A percentile compares a stretch with the other conserved stretches of the same genome.
phyloP scores from a whole-genome alignment of 441 rosid species.

The Gossypium lobatum region DNA sequence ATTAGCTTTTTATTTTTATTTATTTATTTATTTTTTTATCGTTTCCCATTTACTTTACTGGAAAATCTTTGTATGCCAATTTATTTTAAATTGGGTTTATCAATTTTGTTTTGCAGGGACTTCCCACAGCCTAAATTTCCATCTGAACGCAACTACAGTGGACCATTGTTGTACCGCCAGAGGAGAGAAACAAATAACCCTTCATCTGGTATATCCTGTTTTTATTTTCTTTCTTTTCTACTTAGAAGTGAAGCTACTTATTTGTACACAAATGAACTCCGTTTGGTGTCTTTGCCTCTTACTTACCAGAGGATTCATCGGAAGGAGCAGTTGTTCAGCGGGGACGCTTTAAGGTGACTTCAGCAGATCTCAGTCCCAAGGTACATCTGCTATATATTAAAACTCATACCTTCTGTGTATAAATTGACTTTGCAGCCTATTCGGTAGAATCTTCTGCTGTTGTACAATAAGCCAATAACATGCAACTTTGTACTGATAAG shows the following conservation, averaged over 20 bases:
- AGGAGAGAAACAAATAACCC: slow-evolving; percentile 62
- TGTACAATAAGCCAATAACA: neutral
- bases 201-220: slow-evolving; percentile 38
- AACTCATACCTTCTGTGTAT: neutral
- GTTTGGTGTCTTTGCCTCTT: slow-evolving; percentile 9
- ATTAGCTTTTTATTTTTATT: slow-evolving; percentile 1
- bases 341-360: slow-evolving; percentile 92
- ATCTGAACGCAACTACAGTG: slow-evolving; percentile 72
- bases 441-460: neutral
- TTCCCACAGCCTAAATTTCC: slow-evolving; percentile 52
- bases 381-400: slow-evolving; percentile 31
- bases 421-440: neutral
- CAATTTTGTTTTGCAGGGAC: slow-evolving; percentile 47
- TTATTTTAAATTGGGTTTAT: slow-evolving; percentile 13
- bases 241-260: slow-evolving; percentile 1
- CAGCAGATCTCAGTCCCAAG: slow-evolving; percentile 86
- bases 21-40: no score
- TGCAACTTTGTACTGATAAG: slow-evolving; percentile 1
- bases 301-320: slow-evolving; percentile 59
- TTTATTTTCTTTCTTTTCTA: neutral
- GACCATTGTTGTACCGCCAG: slow-evolving; percentile 55
- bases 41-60: slow-evolving; percentile 9
- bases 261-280: slow-evolving; percentile 4
- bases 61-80: slow-evolving; percentile 6
- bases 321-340: slow-evolving; percentile 76